Conservation (phyloP, 306 rosid species). For the Trifolium dubium region DNA sequence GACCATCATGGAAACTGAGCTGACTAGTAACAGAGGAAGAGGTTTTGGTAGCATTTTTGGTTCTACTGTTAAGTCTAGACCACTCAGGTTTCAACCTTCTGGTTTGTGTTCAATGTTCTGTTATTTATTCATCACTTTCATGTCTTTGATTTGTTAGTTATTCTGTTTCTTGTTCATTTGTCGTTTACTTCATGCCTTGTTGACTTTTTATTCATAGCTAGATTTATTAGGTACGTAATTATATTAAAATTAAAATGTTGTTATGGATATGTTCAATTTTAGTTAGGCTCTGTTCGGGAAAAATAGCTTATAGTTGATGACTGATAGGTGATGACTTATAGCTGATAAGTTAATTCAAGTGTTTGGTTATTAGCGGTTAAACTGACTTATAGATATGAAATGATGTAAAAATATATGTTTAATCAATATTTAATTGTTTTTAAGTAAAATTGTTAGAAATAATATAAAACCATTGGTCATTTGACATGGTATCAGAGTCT, state of each 20-base stretch:
- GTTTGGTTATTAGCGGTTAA: too few relatives aligned
- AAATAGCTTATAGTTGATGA: too few relatives aligned
- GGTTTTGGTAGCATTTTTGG: conserved; percentile 57
- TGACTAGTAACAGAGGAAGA: conserved; percentile 46
- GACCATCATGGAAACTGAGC: conserved; percentile 58
- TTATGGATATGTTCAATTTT: not conserved
- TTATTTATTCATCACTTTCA: conserved; percentile 10
- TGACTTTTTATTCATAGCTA: conserved; percentile 18
- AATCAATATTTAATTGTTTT: too few relatives aligned
- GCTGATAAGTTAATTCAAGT: too few relatives aligned
- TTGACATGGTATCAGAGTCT: too few relatives aligned
- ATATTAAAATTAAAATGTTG: not conserved
- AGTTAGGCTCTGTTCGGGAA: too few relatives aligned
- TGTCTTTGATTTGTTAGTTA: conserved; percentile 16
- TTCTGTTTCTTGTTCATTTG: not conserved
- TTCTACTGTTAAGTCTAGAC: conserved; percentile 58
- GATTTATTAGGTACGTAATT: not conserved
- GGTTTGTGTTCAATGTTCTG: conserved; percentile 50
- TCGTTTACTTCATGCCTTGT: not conserved
- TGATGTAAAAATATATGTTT: too few relatives aligned
- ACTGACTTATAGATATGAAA: too few relatives aligned
- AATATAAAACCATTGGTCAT: too few relatives aligned
- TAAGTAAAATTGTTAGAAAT: too few relatives aligned
- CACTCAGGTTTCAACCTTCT: conserved; percentile 65
- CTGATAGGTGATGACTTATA: too few relatives aligned